Evolutionary conservation across 352 stramenopile species (phyloP).

Genomic region (Pythium monospermum): DNA sequence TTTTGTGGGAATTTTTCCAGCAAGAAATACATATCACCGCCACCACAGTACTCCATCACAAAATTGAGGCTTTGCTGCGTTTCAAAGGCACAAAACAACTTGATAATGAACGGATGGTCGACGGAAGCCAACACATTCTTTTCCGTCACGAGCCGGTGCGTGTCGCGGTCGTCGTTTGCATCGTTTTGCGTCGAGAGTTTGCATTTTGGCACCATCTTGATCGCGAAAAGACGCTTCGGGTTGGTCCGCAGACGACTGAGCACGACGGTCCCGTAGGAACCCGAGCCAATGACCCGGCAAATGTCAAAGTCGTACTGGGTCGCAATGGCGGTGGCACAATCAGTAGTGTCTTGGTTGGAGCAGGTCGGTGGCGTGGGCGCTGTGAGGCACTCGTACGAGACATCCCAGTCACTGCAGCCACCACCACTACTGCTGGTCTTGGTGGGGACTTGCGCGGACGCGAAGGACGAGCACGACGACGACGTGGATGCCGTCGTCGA

Average conservation of each 20-base stretch:
- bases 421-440: not conserved
- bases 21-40: constrained; percentile 95
- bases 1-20: constrained; percentile 86
- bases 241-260: constrained; percentile 45
- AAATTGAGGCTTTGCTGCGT: constrained; percentile 94
- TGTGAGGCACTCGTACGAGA: constrained; percentile 12
- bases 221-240: constrained; percentile 46
- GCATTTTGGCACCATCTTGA: constrained; percentile 76
- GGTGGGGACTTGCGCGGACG: not conserved
- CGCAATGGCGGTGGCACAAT: constrained; percentile 16
- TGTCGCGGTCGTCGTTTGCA: constrained; percentile 31
- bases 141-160: constrained; percentile 91
- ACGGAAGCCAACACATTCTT: constrained; percentile 95
- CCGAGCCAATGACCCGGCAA: constrained; percentile 63
- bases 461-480: constrained; percentile 19
- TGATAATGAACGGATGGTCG: constrained; percentile 97
- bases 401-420: constrained; percentile 24
- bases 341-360: constrained; percentile 16
- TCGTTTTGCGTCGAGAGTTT: constrained; percentile 34
- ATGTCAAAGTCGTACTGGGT: constrained; percentile 66
- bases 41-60: constrained; percentile 97
- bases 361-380: not conserved
- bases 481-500: constrained; percentile 13
- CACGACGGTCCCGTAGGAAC: constrained; percentile 72
- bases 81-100: constrained; percentile 93